phyloP scores from a whole-genome alignment of 257 asterid species.

The Fraxinus cuspidata region DNA sequence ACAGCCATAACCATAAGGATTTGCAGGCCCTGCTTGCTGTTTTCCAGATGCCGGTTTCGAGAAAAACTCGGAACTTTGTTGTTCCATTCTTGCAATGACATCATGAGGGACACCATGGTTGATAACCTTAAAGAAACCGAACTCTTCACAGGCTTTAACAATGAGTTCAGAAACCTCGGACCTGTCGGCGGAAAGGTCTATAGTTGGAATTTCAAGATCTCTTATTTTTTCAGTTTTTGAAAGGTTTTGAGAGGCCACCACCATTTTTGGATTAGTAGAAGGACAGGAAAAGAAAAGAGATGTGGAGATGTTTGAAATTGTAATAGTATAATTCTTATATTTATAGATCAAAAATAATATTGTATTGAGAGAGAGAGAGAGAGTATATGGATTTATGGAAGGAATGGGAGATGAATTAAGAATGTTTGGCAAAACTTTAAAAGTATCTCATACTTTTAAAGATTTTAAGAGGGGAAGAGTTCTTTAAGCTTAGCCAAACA shows the following conservation, averaged over 20 bases:
- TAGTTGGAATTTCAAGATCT: conserved; percentile 54
- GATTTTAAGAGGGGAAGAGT: no score
- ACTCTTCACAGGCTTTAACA: conserved; percentile 66
- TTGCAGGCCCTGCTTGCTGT: conserved; percentile 52
- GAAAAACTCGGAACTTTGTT: conserved; percentile 58
- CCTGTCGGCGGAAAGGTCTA: conserved; percentile 52
- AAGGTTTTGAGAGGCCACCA: conserved; percentile 31
- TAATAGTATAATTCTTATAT: no score
- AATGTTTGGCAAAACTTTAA: no score
- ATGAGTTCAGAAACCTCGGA: conserved; percentile 42
- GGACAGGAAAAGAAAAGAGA: no score
- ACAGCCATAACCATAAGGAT: conserved; percentile 72
- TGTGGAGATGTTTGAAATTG: no score
- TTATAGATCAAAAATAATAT: no score
- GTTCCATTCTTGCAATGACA: conserved; percentile 52
- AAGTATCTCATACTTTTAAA: no score
- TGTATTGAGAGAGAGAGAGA: no score
- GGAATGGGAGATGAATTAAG: no score
- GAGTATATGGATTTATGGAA: no score
- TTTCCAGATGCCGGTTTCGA: conserved; percentile 55
- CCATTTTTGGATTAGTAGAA: conserved; percentile 20
- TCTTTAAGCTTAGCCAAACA: no score
- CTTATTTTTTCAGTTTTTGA: conserved; percentile 42
- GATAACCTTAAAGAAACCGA: conserved; percentile 74
- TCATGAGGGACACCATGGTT: conserved; percentile 68